Evolutionary conservation across 78 protist species (phyloP).

Genomic region (Emiliania huxleyi): DNA sequence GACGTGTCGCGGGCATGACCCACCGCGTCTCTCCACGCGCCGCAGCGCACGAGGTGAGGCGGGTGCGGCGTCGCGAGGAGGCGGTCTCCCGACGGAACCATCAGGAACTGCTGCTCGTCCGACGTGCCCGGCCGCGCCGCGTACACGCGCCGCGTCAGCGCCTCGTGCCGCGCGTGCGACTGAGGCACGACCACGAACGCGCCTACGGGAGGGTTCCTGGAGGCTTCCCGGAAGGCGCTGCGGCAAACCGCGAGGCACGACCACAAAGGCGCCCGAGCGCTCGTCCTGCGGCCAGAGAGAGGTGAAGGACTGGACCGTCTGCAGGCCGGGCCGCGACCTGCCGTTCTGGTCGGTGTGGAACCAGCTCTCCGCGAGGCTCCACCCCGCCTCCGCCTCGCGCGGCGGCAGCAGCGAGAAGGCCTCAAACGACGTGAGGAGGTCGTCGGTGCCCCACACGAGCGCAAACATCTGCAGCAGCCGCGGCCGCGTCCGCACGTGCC

Average conservation of each 20-base stretch:
- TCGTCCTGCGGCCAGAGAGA: background rate
- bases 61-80: no score
- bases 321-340: background rate
- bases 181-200: background rate
- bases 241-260: no score
- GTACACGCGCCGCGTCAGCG: background rate
- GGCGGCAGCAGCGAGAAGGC: background rate
- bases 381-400: no score
- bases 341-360: conserved; percentile 27
- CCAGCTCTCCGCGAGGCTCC: background rate
- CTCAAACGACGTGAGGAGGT: background rate
- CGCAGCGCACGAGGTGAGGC: background rate
- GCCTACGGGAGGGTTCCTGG: no score
- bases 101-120: background rate
- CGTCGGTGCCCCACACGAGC: background rate
- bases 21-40: no score
- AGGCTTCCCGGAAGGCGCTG: no score
- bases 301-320: background rate
- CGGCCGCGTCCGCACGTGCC: background rate
- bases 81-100: background rate
- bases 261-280: no score
- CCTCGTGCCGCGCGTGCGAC: background rate
- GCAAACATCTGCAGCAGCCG: background rate
- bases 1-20: no score
- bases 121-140: background rate